Evolutionary conservation across 1,284 basidiomycete species (phyloP).

Genomic region (Tausonia pullulans): DNA sequence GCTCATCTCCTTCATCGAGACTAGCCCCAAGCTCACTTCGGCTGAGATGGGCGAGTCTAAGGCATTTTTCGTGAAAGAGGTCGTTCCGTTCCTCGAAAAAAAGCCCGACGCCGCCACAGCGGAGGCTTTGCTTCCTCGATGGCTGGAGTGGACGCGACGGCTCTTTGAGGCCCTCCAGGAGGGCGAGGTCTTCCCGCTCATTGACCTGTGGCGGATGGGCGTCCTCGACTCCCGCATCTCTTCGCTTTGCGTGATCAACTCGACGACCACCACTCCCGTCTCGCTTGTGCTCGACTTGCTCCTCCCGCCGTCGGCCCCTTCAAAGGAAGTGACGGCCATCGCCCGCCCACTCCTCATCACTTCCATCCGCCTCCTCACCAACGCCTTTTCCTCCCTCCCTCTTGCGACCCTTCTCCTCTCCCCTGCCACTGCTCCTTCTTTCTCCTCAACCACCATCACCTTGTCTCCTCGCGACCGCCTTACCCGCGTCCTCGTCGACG

Average conservation of each 20-base stretch:
- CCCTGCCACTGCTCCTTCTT: conserved; percentile 24
- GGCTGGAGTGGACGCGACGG: no score
- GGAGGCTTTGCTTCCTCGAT: conserved; percentile 20
- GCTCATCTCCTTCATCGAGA: conserved; percentile 51
- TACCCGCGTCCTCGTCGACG: conserved; percentile 51
- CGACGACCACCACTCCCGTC: conserved; percentile 50
- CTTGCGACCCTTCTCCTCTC: conserved; percentile 47
- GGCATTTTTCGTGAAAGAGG: conserved; percentile 36
- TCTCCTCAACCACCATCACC: conserved; percentile 22
- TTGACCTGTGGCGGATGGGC: conserved; percentile 73
- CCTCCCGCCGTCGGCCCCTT: conserved; percentile 15
- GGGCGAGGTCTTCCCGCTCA: conserved; percentile 61
- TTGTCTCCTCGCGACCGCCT: background rate
- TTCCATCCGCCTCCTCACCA: conserved; percentile 59
- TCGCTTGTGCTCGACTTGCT: conserved; percentile 38
- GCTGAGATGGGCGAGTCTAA: conserved; percentile 39
- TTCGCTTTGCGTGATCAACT: conserved; percentile 38
- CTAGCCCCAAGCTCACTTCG: conserved; percentile 25
- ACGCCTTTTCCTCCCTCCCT: conserved; percentile 49
- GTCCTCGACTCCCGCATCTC: conserved; percentile 52
- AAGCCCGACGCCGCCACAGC: conserved; percentile 28
- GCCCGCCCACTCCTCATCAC: conserved; percentile 49
- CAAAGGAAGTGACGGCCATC: conserved; percentile 21
- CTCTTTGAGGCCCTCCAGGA: conserved; percentile 44
- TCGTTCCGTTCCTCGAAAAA: conserved; percentile 58